Percentiles rank a stretch among this genome's conserved stretches.
phyloP scores from a whole-genome alignment of 169 alveolate species.

The Cryptosporidium meleagridis region DNA sequence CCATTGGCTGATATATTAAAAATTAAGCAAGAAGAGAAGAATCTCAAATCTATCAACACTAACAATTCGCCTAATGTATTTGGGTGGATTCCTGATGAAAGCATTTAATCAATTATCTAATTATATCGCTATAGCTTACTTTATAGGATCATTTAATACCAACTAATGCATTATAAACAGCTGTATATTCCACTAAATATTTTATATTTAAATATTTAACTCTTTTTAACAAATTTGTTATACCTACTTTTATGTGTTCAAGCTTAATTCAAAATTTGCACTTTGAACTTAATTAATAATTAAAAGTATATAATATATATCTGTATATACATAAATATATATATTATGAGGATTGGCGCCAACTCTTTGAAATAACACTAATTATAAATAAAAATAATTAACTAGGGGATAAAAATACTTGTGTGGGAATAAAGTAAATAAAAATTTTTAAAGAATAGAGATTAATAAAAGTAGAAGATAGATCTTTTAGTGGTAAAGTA shows the following conservation, averaged over 20 bases:
- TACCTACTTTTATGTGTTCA: neutral
- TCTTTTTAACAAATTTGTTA: neutral
- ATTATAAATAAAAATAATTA: neutral
- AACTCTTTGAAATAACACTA: neutral
- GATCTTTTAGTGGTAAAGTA: neutral
- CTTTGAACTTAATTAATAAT: too few species aligned
- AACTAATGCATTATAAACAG: neutral
- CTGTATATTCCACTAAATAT: neutral
- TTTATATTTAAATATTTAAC: neutral
- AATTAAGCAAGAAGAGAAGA: conserved; percentile 46
- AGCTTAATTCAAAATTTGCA: too few species aligned
- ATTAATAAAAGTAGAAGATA: neutral
- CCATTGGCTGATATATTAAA: conserved; percentile 47
- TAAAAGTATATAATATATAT: too few species aligned
- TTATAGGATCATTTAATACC: neutral
- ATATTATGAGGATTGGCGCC: neutral
- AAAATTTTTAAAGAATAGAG: neutral
- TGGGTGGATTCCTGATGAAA: conserved; percentile 65
- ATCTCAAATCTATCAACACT: conserved; percentile 3
- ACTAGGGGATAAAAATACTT: neutral
- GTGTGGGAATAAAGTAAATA: neutral
- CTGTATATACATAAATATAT: too few species aligned
- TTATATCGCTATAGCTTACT: conserved; percentile 9
- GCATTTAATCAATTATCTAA: conserved; percentile 9
- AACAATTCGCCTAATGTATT: conserved; percentile 39